Evolutionary conservation across 1,139 yeast genomes (phyloP).

Genomic region (Pneumocystis sp.): DNA sequence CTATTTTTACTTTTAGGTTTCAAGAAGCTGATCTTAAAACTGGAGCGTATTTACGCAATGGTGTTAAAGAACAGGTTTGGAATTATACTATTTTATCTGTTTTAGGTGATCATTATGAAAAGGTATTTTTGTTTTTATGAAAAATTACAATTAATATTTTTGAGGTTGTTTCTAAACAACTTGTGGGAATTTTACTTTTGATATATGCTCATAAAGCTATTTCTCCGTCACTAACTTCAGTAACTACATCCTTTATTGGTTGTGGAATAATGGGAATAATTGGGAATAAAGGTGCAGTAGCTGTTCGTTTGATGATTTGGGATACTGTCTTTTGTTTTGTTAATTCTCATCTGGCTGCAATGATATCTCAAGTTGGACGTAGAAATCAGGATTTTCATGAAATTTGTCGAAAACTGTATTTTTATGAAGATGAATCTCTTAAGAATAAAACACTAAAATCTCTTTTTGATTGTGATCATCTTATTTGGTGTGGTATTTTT

Average conservation of each 20-base stretch:
- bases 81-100: slow-evolving; percentile 4
- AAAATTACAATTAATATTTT: not conserved
- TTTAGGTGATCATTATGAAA: slow-evolving; percentile 9
- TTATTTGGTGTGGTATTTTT: slow-evolving; percentile 5
- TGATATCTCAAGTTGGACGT: slow-evolving; percentile 3
- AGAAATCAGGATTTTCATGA: slow-evolving; percentile 9
- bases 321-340: slow-evolving; percentile 9
- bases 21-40: slow-evolving; percentile 11
- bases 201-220: slow-evolving; percentile 10
- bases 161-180: slow-evolving; percentile 9
- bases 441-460: not conserved
- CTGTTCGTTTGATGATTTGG: slow-evolving; percentile 7
- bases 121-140: not conserved
- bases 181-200: slow-evolving; percentile 10
- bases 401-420: slow-evolving; percentile 4
- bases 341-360: slow-evolving; percentile 11
- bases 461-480: slow-evolving; percentile 6
- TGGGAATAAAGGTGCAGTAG: slow-evolving; percentile 13
- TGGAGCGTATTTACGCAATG: slow-evolving; percentile 10
- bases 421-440: slow-evolving; percentile 2
- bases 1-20: not conserved
- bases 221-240: slow-evolving; percentile 6
- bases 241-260: slow-evolving; percentile 6
- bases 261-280: slow-evolving; percentile 10
- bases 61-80: slow-evolving; percentile 4